Conservation (phyloP, 441 rosid species). For the Gossypium trilobum region DNA sequence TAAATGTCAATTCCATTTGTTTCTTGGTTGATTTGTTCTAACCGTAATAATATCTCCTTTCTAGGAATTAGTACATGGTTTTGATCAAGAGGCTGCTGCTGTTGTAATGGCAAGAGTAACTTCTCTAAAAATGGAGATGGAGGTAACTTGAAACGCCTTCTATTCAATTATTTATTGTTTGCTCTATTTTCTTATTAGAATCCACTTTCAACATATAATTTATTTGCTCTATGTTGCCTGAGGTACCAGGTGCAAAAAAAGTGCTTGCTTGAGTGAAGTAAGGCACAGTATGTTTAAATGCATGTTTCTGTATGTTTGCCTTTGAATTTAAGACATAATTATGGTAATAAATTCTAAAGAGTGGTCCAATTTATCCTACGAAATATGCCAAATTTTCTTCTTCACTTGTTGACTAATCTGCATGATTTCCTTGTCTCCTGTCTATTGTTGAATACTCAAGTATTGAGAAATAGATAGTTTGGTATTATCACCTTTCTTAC, state of each 20-base stretch:
- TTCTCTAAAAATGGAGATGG: conserved; percentile 89
- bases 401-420: too few species aligned
- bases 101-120: conserved; percentile 82
- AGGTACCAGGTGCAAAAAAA: not conserved
- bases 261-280: not conserved
- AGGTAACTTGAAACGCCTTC: conserved; percentile 37
- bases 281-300: not conserved
- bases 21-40: conserved; percentile 3
- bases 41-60: conserved; percentile 16
- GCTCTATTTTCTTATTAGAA: not conserved
- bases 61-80: conserved; percentile 83
- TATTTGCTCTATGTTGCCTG: not conserved
- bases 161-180: not conserved
- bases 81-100: conserved; percentile 98
- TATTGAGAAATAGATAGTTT: too few species aligned
- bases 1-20: not conserved
- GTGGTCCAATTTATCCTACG: too few species aligned
- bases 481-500: too few species aligned
- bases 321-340: too few species aligned
- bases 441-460: not conserved
- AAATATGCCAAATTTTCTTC: too few species aligned
- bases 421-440: too few species aligned
- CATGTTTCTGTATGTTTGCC: not conserved
- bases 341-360: not conserved
- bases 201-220: not conserved